Evolutionary conservation across 306 rosid species (phyloP), one percentile per base, ranked within the genome.

Genomic region (Citrullus colocynthis): DNA sequence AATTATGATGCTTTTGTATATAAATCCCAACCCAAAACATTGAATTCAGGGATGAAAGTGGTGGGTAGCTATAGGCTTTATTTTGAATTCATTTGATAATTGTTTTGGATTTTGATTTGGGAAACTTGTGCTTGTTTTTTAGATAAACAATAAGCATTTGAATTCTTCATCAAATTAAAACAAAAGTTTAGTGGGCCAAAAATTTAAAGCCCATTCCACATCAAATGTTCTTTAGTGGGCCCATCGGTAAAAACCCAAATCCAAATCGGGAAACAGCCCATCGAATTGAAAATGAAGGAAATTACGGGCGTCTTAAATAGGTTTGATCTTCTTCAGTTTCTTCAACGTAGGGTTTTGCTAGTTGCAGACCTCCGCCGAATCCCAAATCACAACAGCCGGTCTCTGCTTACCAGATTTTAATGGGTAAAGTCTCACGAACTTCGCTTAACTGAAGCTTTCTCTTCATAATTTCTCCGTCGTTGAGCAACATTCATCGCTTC

Each of bases 301-400:
- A 45, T 45, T 24, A 45, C 14, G 56, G 57, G 56, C 37, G 36
- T 21, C 39, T 45, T 70, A 70, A 70, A 70, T 70, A 70, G 12
- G 56, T 70, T 37, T 13, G 75, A 45, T 44, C 75, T 45, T 45
- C 75, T 24, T 24, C 75, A 21, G 17, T 15, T 41, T n/a, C 76
- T 6, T 45, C 57, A 45, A 21, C 21, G 57, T 73, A 73, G 77
- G 77, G 77, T 73, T 73, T 30, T 70, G 30, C 32, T 9, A 9
- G 74, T 20, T 66, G 57, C 57, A 24, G 75, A 45, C 75, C 75
- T 12, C 57, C 75, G 75, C 75, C 75, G 37, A 44, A 70, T 70
- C 37, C 37, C 75, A 45, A 21, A 44, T 34, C 54, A 6, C 36
- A 6, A 14, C 36, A 15, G 30, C 44, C 60, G 28, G 56, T 17